Evolutionary conservation across 352 stramenopile genomes (phyloP), one percentile per base, ranked within the genome.

Genomic region (Pythium inflatum): DNA sequence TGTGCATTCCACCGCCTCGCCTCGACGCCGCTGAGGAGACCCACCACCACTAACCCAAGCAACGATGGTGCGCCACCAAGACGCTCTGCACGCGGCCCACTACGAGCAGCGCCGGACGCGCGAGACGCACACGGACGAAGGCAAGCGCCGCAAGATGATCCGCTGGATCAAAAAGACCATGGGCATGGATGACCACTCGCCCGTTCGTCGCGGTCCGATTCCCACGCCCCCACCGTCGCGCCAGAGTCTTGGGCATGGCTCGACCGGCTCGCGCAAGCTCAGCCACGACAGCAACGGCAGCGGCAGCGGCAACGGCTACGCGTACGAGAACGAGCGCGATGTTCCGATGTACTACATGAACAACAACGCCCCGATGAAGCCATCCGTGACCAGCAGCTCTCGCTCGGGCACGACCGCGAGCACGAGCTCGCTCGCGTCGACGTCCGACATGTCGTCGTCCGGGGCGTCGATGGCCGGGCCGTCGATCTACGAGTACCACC

Each of bases 101-200:
- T 65, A 41, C 34, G 57, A 65, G 57, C 57, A 65, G 57, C 57
- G 57, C 20, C 57, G 57, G 6, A 64, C 63, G 14, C 57, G 45
- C 16, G 63, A 64, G n/a, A 50, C 6, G n/a, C 14, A n/a, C 2
- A 31, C 13, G 0, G 67, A 74, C 30, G 67, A 74, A 49, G 28
- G 36, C 55, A 74, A 74, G 54, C 51, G 67, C 12, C 67, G 67
- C 33, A 70, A 70, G 60, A 70, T 74, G 67, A 62, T 74, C 30
- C 67, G 67, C 30, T 74, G 67, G 67, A 51, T 74, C 55, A 74
- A 74, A 18, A 74, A 74, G 61, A 61, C 61, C 43, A 60, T 74
- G n/a, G 67, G 67, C 27, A 41, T 74, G 22, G 50, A 28, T 0
- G 67, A 70, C 5, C 60, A 74, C n/a, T 58, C 66, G 6, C 25